A percentile compares a stretch with the other conserved stretches of the same genome.
These are phyloP conservation scores for Trichoderma afroharzianum DNA, from an alignment of 2,329 filamentous ascomycete species.

Conservation along the genomic window DNA sequence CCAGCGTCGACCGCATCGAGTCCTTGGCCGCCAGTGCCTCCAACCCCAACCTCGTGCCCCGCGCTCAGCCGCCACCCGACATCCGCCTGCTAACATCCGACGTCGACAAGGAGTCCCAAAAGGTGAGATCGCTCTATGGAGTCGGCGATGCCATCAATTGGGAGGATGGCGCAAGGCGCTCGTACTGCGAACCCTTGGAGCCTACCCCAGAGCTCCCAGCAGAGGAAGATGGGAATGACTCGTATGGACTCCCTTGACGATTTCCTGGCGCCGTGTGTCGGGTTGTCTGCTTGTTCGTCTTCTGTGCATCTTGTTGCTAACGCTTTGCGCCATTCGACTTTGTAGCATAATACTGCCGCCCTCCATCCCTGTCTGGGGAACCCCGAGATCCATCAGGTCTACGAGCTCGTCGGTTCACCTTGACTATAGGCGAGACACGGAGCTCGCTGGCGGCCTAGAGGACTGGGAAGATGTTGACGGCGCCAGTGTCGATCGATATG, in stretches of 20 bases:
- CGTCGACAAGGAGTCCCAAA: slow-evolving; percentile 61
- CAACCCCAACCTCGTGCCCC: neutral
- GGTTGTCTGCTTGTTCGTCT: neutral
- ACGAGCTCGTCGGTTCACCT: slow-evolving; percentile 42
- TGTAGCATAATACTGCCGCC: slow-evolving; percentile 28
- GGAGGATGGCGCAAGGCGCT: slow-evolving; percentile 49
- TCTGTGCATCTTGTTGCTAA: slow-evolving; percentile 25
- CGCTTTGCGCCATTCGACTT: slow-evolving; percentile 6
- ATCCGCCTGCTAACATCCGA: slow-evolving; percentile 53
- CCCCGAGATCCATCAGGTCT: slow-evolving; percentile 40
- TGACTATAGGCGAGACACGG: slow-evolving; percentile 40
- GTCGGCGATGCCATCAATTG: slow-evolving; percentile 50
- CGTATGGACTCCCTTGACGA: slow-evolving; percentile 53
- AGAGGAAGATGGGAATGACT: slow-evolving; percentile 51
- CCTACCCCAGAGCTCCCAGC: slow-evolving; percentile 49
- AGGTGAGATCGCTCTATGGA: slow-evolving; percentile 65
- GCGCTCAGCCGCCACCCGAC: slow-evolving; percentile 35
- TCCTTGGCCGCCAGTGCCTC: neutral
- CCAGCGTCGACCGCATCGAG: slow-evolving; percentile 9
- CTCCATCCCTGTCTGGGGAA: slow-evolving; percentile 33
- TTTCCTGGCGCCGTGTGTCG: slow-evolving; percentile 18
- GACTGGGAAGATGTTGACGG: slow-evolving; percentile 64
- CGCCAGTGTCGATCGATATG: slow-evolving; percentile 62
- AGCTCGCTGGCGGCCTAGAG: slow-evolving; percentile 58
- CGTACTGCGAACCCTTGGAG: slow-evolving; percentile 47